These are phyloP conservation scores for Aspergillus terreus DNA, from an alignment of 2,329 filamentous ascomycete genomes.

Conservation along the genomic window DNA sequence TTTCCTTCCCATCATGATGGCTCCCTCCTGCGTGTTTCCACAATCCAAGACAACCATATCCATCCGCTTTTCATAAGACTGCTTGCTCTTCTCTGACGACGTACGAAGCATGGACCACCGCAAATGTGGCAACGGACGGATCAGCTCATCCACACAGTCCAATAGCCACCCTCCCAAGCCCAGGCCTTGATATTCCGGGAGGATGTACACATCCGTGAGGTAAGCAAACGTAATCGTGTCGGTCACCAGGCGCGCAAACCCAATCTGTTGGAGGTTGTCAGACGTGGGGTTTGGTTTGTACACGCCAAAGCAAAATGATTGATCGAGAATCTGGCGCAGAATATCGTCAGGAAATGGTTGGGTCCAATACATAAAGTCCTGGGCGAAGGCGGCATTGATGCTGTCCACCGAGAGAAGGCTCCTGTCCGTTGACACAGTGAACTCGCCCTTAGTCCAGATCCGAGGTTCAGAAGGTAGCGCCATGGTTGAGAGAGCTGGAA, in stretches of 20 bases:
- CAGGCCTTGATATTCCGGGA: conserved; percentile 55
- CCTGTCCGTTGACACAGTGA: conserved; percentile 57
- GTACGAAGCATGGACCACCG: conserved; percentile 53
- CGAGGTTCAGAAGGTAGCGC: conserved; percentile 6
- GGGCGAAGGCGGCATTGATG: conserved; percentile 54
- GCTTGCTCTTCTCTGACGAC: conserved; percentile 13
- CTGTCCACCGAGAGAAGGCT: conserved; percentile 52
- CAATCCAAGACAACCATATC: conserved; percentile 21
- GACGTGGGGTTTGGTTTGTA: conserved; percentile 37
- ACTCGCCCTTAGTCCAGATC: conserved; percentile 8
- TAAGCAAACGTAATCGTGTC: conserved; percentile 68
- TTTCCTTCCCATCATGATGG: conserved; percentile 8
- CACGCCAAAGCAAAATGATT: conserved; percentile 59
- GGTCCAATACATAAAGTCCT: conserved; percentile 61
- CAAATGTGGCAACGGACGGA: conserved; percentile 57
- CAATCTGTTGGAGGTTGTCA: conserved; percentile 44
- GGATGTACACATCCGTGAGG: conserved; percentile 65
- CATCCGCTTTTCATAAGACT: conserved; percentile 19
- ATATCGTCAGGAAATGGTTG: conserved; percentile 47
- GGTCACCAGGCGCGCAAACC: conserved; percentile 63
- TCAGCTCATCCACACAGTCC: conserved; percentile 55
- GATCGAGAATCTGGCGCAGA: conserved; percentile 52
- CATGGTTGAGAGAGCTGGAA: conserved; percentile 1
- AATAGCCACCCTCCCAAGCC: conserved; percentile 66
- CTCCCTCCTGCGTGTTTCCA: conserved; percentile 10